Base-by-base conservation (phyloP, 306 rosid species). In the Herpetospermum pedunculosum region DNA sequence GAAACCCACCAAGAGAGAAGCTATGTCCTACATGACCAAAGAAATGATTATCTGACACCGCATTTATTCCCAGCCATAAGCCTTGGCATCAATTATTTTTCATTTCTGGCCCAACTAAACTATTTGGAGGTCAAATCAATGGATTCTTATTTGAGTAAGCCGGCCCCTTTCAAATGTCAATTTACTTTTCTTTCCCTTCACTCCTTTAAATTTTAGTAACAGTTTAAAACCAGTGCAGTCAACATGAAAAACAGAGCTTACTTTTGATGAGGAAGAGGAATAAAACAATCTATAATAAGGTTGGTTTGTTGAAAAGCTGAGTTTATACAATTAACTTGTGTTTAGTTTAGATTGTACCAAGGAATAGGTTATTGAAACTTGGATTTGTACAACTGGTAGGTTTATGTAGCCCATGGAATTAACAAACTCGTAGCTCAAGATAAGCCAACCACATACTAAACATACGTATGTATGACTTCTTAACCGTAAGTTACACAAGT, bases 11-110 rank as follows among this genome's bases (percentile, higher is more conserved):
- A 69, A 69, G 38, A 69, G 57, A 16, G 10, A 44, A 26, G 57
- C 54, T 68, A 69, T 69, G 74, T 44, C 74, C 57, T 69, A 69
- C 57, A 26, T 26, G 74, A 69, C 74, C 55, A 26, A 40, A 46
- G 74, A 29, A 69, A 69, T 69, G 74, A 69, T 69, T 69, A 16
- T 23, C 74, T 44, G 74, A 69, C 74, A 69, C 54, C 74, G 74
- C 57, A 69, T 44, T 44, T 69, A 46, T 69, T 69, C 74, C 55
- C 57, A 69, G 41, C 74, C 74, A 69, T 69, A 69, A 69, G 40
- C 74, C 74, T 34, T 46, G 40, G 2, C 74, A 67, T 69, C 57
- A 48, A 44, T 69, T 69, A 69, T 23, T 69, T 68, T 44, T 44
- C 15, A 8, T 69, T 69, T 69, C 55, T 7, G 55, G 25, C 74